Evolutionary conservation across 2,329 filamentous ascomycete genomes (phyloP), one percentile per base, ranked within the genome.

Genomic region (Neonectria punicea): DNA sequence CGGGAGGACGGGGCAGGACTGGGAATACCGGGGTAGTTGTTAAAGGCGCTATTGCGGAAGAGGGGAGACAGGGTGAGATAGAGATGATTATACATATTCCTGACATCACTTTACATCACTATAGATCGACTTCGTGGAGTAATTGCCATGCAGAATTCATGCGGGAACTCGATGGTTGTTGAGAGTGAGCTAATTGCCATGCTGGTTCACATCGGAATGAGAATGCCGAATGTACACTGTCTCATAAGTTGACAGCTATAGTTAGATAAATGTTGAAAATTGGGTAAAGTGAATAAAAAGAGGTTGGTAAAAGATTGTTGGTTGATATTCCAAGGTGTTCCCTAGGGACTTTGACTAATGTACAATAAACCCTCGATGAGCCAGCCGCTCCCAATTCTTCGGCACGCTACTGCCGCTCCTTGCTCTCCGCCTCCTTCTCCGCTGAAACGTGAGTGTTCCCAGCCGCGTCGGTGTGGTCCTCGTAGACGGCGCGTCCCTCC

Each of bases 401-500:
- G n/a, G 25, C 25, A 30, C 47, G 47, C 49, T 51, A 51, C 5
- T 20, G 49, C 30, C 30, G 39, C 9, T 43, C 49, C 30, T 51
- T 34, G 49, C 49, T 51, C 43, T 46, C 56, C 34, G 59, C 63
- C 34, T 51, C 16, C 61, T 72, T 70, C n/a, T 51, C 59, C 14
- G 28, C 18, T 44, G 49, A 44, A 30, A 53, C n/a, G 25, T 70
- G 55, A 3, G 64, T 36, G 47, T 67, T 43, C n/a, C 39, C 49
- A 58, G 55, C 67, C 5, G 61, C 44, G 3, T 70, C 72, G 0
- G 66, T 62, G 2, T 43, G 55, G 46, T 73, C 67, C 2, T 63
- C 70, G 43, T 74, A 70, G 41, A 72, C 71, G 30, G 74, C 63
- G 1, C 73, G 68, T 3, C 72, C 72, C 25, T 71, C 72, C 5